A percentile compares a stretch with the other conserved stretches of the same genome.
Evolutionary conservation across 176 grass and related monocot species (phyloP).

Genomic region (barley (Hordeum vulgare)): DNA sequence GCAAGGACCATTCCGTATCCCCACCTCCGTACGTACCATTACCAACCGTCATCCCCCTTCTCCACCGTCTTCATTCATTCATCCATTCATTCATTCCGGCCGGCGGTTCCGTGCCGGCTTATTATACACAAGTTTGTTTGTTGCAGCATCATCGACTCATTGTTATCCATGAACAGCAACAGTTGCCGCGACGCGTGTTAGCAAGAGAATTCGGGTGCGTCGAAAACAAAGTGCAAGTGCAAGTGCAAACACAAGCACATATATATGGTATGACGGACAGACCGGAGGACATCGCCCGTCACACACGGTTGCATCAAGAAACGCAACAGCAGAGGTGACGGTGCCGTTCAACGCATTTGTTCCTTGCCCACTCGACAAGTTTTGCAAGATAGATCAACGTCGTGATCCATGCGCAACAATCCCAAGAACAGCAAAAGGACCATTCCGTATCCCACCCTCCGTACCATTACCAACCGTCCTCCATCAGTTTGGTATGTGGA

Average conservation of each 20-base stretch:
- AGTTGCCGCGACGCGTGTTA: not conserved
- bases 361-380: not conserved
- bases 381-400: not conserved
- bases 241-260: not conserved
- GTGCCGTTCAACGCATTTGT: not conserved
- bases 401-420: not conserved
- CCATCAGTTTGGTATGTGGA: not conserved
- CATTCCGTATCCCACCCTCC: not conserved
- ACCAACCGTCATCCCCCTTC: not conserved
- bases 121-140: not conserved
- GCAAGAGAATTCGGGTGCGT: no score
- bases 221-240: no score
- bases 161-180: not conserved
- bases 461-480: not conserved
- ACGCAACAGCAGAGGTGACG: not conserved
- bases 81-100: no score
- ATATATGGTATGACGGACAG: not conserved
- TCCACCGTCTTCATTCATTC: not conserved
- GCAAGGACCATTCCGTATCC: not conserved
- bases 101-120: not conserved
- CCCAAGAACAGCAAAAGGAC: not conserved
- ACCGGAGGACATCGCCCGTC: not conserved
- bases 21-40: not conserved
- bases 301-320: not conserved
- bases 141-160: fast-evolving